These are phyloP conservation scores for Xylaria scruposa DNA, from an alignment of 495 filamentous ascomycete genomes.

Conservation along the genomic window DNA sequence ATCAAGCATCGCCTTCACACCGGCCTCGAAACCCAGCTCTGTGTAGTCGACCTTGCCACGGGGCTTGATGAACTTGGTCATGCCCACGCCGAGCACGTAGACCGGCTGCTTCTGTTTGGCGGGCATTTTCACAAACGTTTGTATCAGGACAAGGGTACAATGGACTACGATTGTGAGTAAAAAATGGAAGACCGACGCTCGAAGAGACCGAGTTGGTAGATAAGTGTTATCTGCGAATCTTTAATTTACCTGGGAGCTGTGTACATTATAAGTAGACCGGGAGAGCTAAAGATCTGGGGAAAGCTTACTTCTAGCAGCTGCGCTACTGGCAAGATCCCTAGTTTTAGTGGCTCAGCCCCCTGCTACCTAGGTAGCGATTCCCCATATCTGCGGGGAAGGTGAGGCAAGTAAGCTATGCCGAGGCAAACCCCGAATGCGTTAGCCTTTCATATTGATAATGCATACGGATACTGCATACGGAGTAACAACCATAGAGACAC, in stretches of 20 bases:
- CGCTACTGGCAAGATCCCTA: slow-evolving; percentile 1
- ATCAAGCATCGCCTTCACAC: slow-evolving; percentile 94
- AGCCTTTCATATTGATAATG: background rate
- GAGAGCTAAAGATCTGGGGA: slow-evolving; percentile 4
- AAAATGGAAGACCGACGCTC: background rate
- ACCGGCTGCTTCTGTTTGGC: slow-evolving; percentile 53
- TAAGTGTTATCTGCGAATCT: background rate
- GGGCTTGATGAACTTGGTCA: slow-evolving; percentile 99
- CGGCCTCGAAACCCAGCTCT: slow-evolving; percentile 92
- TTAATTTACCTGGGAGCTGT: background rate
- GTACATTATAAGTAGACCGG: background rate
- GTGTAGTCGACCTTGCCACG: slow-evolving; percentile 89
- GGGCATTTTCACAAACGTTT: slow-evolving; percentile 44
- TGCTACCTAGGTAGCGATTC: background rate
- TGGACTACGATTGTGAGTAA: background rate
- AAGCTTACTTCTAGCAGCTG: background rate
- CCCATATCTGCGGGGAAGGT: slow-evolving; percentile 9
- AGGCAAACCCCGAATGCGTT: slow-evolving; percentile 13
- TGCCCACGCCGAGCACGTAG: slow-evolving; percentile 95
- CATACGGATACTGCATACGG: no score
- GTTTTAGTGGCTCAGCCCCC: background rate
- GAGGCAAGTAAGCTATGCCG: background rate
- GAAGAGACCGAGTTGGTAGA: background rate
- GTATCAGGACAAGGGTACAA: background rate
- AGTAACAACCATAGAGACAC: no score